These are phyloP conservation scores for Zymoseptoria brevis DNA, from an alignment of 2,329 filamentous ascomycete species.

Conservation along the genomic window DNA sequence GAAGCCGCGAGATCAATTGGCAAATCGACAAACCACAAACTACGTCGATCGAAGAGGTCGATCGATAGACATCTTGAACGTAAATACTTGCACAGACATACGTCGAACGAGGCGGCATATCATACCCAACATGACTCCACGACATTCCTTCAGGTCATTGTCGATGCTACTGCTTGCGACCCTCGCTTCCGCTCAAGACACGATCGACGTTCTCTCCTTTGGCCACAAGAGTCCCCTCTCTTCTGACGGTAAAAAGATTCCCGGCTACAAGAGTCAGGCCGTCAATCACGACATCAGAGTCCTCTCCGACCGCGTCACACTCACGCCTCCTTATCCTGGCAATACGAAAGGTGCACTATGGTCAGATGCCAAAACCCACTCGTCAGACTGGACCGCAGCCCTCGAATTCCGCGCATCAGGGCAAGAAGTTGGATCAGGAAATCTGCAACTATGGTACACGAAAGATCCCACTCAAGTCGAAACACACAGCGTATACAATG, in stretches of 20 bases:
- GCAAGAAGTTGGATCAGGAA: slow-evolving; percentile 75
- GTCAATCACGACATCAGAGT: slow-evolving; percentile 50
- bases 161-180: slow-evolving; percentile 20
- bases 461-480: slow-evolving; percentile 58
- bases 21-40: not conserved
- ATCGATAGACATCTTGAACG: not conserved
- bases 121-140: not conserved
- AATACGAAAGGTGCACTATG: slow-evolving; percentile 78
- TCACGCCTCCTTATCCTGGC: slow-evolving; percentile 82
- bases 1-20: not conserved
- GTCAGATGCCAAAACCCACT: slow-evolving; percentile 56
- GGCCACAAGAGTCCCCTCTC: slow-evolving; percentile 46
- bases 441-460: slow-evolving; percentile 88
- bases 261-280: slow-evolving; percentile 48
- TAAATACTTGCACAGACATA: not conserved
- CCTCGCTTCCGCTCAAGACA: slow-evolving; percentile 20
- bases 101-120: not conserved
- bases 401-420: slow-evolving; percentile 83
- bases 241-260: slow-evolving; percentile 44
- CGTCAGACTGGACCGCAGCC: slow-evolving; percentile 62
- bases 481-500: slow-evolving; percentile 74
- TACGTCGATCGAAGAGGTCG: not conserved
- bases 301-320: slow-evolving; percentile 82
- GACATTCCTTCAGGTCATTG: slow-evolving; percentile 8
- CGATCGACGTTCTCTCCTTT: slow-evolving; percentile 53